Evolutionary conservation across 371 early-diverging fungal species (phyloP).

Genomic region (Apophysomyces ossiformis): DNA sequence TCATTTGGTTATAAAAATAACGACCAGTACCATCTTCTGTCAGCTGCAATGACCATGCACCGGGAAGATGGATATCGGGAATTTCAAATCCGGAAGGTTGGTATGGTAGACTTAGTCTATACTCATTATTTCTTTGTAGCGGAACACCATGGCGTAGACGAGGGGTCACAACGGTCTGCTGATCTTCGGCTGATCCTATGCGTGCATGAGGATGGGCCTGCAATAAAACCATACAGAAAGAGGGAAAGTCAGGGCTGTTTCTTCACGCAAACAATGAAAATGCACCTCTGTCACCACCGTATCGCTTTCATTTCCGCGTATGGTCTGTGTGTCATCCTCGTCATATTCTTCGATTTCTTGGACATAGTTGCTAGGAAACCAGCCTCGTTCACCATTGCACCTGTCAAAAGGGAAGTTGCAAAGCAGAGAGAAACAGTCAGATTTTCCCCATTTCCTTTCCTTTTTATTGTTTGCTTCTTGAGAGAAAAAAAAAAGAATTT

Average conservation of each 20-base stretch:
- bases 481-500: neutral
- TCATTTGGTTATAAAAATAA: constrained; percentile 51
- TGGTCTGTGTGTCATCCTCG: constrained; percentile 14
- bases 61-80: constrained; percentile 29
- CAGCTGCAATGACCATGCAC: constrained; percentile 48
- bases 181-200: constrained; percentile 10
- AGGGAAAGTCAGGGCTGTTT: constrained; percentile 8
- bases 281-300: constrained; percentile 10
- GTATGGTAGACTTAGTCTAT: constrained; percentile 30
- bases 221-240: neutral
- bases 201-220: constrained; percentile 12
- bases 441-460: too few species aligned
- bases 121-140: constrained; percentile 27
- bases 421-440: neutral
- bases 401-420: constrained; percentile 16
- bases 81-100: constrained; percentile 7
- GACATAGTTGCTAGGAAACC: constrained; percentile 91
- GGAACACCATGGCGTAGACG: constrained; percentile 23
- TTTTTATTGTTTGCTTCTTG: too few species aligned
- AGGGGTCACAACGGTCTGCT: constrained; percentile 8
- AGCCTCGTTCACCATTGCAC: constrained; percentile 71
- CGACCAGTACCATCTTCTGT: constrained; percentile 51
- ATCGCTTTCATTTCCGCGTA: constrained; percentile 13
- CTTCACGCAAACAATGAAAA: constrained; percentile 3
- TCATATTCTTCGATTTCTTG: constrained; percentile 51